Evolutionary conservation across 2,329 filamentous ascomycete genomes (phyloP), one percentile per base, ranked within the genome.

Genomic region (Beauveria varroae): DNA sequence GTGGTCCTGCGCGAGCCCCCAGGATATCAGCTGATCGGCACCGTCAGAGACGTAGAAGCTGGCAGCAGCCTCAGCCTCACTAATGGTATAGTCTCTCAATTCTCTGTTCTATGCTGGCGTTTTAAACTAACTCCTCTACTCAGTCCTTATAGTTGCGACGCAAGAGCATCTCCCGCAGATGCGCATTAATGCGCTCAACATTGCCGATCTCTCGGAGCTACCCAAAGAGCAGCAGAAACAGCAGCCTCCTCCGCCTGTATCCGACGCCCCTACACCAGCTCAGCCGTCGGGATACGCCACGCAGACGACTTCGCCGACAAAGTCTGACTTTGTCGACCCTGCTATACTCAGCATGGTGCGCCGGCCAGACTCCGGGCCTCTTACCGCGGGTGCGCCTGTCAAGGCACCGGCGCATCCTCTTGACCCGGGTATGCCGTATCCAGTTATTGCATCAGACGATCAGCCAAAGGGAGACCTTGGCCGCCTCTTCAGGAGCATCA

Each of bases 341-440:
- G 91, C 91, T 3, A 96, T 96, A 60, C 71, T 96, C 51, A 92
- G 90, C 70, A 83, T 90, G 55, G 78, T 78, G 24, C 76, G 77
- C 52, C 75, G 73, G 4, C 75, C 79, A 1, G 70, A 66, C 28
- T 68, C 70, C 0, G 68, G 62, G 12, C 67, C 67, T 2, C 68
- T 69, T 5, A 67, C 68, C 3, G 43, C 66, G 59, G 41, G 67
- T 67, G 5, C 44, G 18, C 67, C 5, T 67, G 67, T 51, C 64
- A 72, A 70, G 63, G 66, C 67, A 47, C 72, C 72, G 40, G 70
- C 70, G 50, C 65, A 67, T 63, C 62, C 67, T 4, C 53, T 64
- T 10, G 65, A 68, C 64, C 66, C 68, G 1, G 62, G 65, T 14
- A 60, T 63, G 8, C 49, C 50, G 46, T 30, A 46, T n/a, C 47